These are phyloP conservation scores for Serendipita sp. DNA, from an alignment of 768 basidiomycete species.

Conservation along the genomic window DNA sequence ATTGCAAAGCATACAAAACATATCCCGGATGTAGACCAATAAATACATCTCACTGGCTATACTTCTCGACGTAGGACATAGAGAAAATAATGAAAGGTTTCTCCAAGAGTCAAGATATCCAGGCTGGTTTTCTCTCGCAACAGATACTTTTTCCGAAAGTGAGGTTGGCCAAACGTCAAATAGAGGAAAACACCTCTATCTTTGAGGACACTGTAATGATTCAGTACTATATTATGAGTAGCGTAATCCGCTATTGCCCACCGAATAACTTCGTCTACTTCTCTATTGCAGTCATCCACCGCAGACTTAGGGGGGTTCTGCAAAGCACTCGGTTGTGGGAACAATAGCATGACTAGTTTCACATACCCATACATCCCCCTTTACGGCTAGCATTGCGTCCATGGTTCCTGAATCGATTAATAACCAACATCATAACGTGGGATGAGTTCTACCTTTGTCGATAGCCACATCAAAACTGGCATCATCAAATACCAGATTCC, in stretches of 20 bases:
- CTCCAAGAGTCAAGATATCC: constrained; percentile 55
- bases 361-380: constrained; percentile 55
- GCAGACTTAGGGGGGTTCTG: constrained; percentile 53
- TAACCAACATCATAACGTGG: background rate
- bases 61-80: constrained; percentile 31
- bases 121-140: constrained; percentile 38
- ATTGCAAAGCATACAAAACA: background rate
- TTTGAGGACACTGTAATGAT: constrained; percentile 39
- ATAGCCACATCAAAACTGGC: constrained; percentile 62
- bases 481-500: constrained; percentile 43
- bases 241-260: constrained; percentile 16
- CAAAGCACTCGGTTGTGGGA: no score
- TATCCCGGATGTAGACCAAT: background rate
- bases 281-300: constrained; percentile 52
- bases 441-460: constrained; percentile 45
- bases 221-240: background rate
- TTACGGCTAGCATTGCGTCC: constrained; percentile 79
- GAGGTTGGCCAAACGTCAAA: constrained; percentile 79
- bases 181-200: constrained; percentile 52
- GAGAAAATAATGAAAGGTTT: constrained; percentile 71
- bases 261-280: constrained; percentile 65
- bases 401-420: constrained; percentile 39
- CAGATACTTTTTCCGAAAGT: constrained; percentile 63
- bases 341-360: no score
- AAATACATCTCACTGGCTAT: no score